A percentile compares a stretch with the other conserved stretches of the same genome.
Evolutionary conservation across 192 early-diverging fungal genomes (phyloP).

Genomic region (Allomyces macrogynus): DNA sequence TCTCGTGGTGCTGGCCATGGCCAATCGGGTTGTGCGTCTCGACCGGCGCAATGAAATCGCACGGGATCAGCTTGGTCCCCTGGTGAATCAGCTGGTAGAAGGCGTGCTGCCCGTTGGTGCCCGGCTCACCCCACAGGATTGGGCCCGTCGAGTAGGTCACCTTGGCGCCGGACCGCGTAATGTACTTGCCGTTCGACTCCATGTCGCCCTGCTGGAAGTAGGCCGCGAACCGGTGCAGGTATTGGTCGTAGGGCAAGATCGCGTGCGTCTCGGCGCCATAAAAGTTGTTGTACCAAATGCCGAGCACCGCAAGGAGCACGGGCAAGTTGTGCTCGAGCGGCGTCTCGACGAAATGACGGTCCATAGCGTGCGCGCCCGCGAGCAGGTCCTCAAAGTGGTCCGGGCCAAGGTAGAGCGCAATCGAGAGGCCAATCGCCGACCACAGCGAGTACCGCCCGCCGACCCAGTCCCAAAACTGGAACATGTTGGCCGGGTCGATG

Average conservation of each 20-base stretch:
- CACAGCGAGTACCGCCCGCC: constrained; percentile 97
- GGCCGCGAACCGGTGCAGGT: constrained; percentile 90
- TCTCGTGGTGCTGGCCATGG: constrained; percentile 72
- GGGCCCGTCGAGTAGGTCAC: constrained; percentile 81
- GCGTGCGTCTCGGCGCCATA: constrained; percentile 82
- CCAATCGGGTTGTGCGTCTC: constrained; percentile 81
- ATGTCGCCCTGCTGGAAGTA: constrained; percentile 99
- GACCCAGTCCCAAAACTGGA: constrained; percentile 99
- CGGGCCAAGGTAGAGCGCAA: constrained; percentile 81
- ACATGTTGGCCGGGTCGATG: constrained; percentile 93
- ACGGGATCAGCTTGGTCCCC: constrained; percentile 89
- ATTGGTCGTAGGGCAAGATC: constrained; percentile 97
- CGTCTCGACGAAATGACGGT: constrained; percentile 77
- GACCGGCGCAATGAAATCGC: constrained; percentile 89
- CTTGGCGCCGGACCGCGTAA: constrained; percentile 55
- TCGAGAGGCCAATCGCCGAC: constrained; percentile 97
- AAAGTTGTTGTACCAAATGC: constrained; percentile 99
- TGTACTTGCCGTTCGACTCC: constrained; percentile 97
- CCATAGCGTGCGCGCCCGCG: constrained; percentile 86
- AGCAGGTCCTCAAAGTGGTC: constrained; percentile 87
- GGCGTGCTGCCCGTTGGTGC: constrained; percentile 97
- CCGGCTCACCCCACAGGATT: constrained; percentile 98
- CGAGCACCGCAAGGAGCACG: constrained; percentile 65
- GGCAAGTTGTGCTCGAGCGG: constrained; percentile 89
- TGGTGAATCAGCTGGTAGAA: constrained; percentile 99